phyloP scores from a whole-genome alignment of 192 early-diverging fungal genomes.

The Coemansia asiatica region DNA sequence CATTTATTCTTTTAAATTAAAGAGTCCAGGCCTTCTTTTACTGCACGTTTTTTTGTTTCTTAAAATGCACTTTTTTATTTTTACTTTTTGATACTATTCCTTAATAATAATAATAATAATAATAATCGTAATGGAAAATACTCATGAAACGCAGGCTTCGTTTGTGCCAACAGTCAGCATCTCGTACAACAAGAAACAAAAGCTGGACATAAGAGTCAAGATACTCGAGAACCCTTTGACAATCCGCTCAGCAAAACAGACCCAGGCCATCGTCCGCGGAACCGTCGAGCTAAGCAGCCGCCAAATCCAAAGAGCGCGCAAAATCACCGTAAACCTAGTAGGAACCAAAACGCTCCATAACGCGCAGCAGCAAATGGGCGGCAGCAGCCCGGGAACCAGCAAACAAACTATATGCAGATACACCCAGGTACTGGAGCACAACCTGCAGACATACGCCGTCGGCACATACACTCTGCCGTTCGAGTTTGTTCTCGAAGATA shows the following conservation, averaged over 20 bases:
- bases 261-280: background rate
- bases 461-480: slow-evolving; percentile 23
- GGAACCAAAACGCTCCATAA: background rate
- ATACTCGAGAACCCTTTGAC: background rate
- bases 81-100: too few relatives aligned
- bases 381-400: background rate
- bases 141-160: too few relatives aligned
- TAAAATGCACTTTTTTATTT: too few relatives aligned
- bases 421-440: background rate
- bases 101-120: too few relatives aligned
- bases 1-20: too few relatives aligned
- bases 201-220: background rate
- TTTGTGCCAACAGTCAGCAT: slow-evolving; percentile 6
- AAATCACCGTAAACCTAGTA: background rate
- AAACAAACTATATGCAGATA: too few relatives aligned
- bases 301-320: background rate
- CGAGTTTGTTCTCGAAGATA: slow-evolving; percentile 13
- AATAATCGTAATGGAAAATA: too few relatives aligned
- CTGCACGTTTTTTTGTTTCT: too few relatives aligned
- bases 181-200: background rate
- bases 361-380: background rate
- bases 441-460: too few relatives aligned
- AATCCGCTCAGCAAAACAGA: background rate
- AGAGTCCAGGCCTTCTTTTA: too few relatives aligned
- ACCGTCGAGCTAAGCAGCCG: background rate